A percentile compares a stretch with the other conserved stretches of the same genome.
These are phyloP conservation scores for Solanum ossicruentum DNA, from an alignment of 257 asterid genomes.

Conservation along the genomic window DNA sequence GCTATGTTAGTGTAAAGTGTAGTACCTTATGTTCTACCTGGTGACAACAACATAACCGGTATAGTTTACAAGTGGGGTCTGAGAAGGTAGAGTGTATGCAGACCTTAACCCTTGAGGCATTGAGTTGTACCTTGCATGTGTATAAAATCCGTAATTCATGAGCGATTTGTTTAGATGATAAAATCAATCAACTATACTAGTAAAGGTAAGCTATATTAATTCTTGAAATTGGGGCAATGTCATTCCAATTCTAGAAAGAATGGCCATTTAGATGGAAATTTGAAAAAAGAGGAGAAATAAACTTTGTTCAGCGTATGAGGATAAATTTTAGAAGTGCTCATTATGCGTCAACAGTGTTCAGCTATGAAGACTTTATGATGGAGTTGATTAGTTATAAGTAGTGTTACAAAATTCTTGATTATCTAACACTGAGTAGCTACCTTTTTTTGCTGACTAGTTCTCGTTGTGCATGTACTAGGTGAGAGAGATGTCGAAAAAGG, in stretches of 20 bases:
- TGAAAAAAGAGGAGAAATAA: neutral
- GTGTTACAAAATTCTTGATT: neutral
- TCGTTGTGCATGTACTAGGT: constrained; percentile 2
- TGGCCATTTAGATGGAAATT: neutral
- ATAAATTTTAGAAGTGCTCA: neutral
- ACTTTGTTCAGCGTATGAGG: neutral
- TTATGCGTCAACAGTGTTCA: neutral
- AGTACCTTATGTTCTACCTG: neutral
- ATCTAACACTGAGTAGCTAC: neutral
- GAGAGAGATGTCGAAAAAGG: constrained; percentile 25
- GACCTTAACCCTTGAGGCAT: neutral
- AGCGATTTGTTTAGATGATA: neutral
- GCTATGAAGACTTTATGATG: neutral
- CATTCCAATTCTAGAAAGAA: neutral
- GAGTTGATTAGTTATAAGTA: neutral
- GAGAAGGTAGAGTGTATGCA: neutral
- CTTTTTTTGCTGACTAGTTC: neutral
- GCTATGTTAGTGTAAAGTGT: neutral
- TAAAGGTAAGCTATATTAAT: neutral
- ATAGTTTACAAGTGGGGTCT: neutral
- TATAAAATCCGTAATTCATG: neutral
- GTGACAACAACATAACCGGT: neutral
- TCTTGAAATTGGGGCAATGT: neutral
- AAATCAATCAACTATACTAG: neutral
- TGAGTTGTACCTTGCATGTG: neutral